Base-by-base conservation (phyloP, 1,284 basidiomycete species). In the Rhizoctonia solani region DNA sequence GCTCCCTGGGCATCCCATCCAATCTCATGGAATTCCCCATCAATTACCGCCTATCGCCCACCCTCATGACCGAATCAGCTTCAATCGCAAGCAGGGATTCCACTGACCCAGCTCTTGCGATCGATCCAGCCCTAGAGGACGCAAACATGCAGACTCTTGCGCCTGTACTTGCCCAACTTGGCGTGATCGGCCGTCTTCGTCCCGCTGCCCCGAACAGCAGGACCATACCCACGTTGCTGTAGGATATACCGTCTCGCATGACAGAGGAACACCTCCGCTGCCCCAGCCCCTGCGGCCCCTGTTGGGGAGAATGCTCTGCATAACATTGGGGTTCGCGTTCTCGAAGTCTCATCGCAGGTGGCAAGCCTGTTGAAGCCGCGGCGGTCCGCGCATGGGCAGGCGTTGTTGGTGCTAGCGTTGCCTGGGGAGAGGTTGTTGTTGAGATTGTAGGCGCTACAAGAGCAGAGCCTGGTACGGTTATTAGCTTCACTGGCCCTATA, bases 101-200 rank as follows among this genome's bases (percentile, higher is more conserved):
- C 61, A 39, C 52, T 66, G 39, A 66, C 30, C 61, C 61, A 50
- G 61, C 61, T 50, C 61, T 66, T 66, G 61, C 52, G 11, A 66
- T 66, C 21, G 61, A 66, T 30, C 61, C 61, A 25, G 61, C 61
- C 14, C 61, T 66, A 49, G 61, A 66, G 52, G 61, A 66, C 25
- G 50, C 61, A 8, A 66, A 66, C 27, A 66, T 66, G 61, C 61
- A 66, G 39, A 54, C 61, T 3, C 61, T 66, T 44, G 61, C 61
- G 39, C 61, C 61, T 34, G 61, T 66, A 3, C 50, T 66, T 6
- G 61, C 61, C 27, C 61, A 66, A 29, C 39, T 66, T n/a, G 61
- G 61, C 14, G 50, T 66, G 23, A 66, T 52, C 34, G 61, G 61
- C 21, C 61, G 61, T 23, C 39, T 66, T 8, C 49, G 61, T 2